Evolutionary conservation across 352 stramenopile genomes (phyloP).

Genomic region (Elongisporangium senticosum): DNA sequence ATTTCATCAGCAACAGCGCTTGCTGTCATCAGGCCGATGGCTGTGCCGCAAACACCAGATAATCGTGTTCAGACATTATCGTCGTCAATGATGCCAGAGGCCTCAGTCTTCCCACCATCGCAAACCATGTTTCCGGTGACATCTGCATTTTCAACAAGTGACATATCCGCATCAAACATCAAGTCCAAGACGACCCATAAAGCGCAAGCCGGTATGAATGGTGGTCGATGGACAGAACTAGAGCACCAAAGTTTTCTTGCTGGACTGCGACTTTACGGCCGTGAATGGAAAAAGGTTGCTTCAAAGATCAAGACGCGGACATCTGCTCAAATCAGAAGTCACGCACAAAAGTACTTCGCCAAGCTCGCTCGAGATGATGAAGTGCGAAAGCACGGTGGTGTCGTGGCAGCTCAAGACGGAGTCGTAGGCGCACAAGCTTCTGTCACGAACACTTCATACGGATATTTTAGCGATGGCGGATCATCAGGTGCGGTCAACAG

Average conservation of each 20-base stretch:
- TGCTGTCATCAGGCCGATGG: neutral
- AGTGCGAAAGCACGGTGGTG: constrained; percentile 40
- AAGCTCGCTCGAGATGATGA: constrained; percentile 80
- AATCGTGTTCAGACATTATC: neutral
- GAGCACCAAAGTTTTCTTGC: constrained; percentile 95
- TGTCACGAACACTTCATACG: constrained; percentile 11
- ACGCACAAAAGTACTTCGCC: constrained; percentile 86
- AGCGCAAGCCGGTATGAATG: constrained; percentile 68
- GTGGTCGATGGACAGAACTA: constrained; percentile 91
- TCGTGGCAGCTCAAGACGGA: constrained; percentile 5
- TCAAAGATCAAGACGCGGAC: constrained; percentile 86
- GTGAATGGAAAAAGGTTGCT: constrained; percentile 97
- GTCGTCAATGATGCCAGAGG: neutral
- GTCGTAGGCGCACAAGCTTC: constrained; percentile 10
- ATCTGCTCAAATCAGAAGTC: constrained; percentile 78
- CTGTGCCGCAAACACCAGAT: neutral
- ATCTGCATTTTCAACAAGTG: neutral
- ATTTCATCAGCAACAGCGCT: neutral
- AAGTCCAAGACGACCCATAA: constrained; percentile 39
- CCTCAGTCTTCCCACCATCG: neutral
- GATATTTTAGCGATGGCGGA: constrained; percentile 62
- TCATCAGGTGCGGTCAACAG: constrained; percentile 55
- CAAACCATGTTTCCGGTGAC: neutral
- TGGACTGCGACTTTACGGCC: constrained; percentile 91
- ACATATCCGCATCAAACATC: neutral